Conservation (phyloP, 257 asterid species). For the Oldenlandia corymbosa region DNA sequence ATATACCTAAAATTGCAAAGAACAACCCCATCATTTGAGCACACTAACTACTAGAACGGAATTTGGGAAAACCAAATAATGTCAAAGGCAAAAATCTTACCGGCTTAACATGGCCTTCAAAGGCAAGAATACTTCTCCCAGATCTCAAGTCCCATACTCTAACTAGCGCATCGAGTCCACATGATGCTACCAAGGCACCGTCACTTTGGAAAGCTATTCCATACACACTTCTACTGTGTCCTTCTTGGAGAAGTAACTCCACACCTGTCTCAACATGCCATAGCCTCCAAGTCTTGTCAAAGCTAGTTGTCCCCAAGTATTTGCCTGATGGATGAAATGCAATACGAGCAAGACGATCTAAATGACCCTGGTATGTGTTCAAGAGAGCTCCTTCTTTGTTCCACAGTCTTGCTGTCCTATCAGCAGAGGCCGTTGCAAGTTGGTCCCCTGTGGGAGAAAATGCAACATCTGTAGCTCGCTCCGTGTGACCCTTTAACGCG, state of each 20-base stretch:
- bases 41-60: not conserved
- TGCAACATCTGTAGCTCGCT: constrained; percentile 86
- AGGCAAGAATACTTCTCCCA: constrained; percentile 82
- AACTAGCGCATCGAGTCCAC: constrained; percentile 90
- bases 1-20: constrained; percentile 48
- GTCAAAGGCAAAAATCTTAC: constrained; percentile 36
- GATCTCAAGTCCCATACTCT: constrained; percentile 96
- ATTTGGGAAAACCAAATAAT: constrained; percentile 8
- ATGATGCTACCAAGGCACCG: constrained; percentile 92
- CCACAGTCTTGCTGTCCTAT: constrained; percentile 82
- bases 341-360: constrained; percentile 93
- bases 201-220: constrained; percentile 78
- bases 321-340: constrained; percentile 88
- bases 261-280: constrained; percentile 98
- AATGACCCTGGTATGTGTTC: constrained; percentile 76
- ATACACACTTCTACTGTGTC: constrained; percentile 92
- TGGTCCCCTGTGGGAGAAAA: constrained; percentile 63
- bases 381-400: constrained; percentile 57
- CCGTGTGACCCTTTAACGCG: constrained; percentile 80
- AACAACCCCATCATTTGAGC: not conserved
- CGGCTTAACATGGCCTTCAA: constrained; percentile 95
- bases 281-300: constrained; percentile 90
- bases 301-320: constrained; percentile 89
- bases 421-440: constrained; percentile 94
- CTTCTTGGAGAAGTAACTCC: constrained; percentile 96